Percentiles rank a stretch among this genome's conserved stretches.
Evolutionary conservation across 164 flowering plant genomes (phyloP).

Genomic region (Magnolia changhungtana): DNA sequence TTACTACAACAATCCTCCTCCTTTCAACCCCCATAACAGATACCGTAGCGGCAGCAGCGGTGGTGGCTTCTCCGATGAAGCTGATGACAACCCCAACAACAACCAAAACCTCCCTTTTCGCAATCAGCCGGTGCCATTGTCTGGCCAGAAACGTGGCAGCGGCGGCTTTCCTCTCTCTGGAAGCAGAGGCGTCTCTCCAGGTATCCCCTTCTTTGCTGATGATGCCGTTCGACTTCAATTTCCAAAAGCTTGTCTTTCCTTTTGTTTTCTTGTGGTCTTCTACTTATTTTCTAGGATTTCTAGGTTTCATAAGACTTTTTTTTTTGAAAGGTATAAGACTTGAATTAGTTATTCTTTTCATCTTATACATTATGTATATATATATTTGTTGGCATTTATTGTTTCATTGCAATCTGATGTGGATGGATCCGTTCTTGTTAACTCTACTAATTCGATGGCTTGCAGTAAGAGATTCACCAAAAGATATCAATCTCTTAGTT

Average conservation of each 20-base stretch:
- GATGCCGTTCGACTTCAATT: too few species aligned
- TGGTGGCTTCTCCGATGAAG: not conserved
- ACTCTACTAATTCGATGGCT: too few species aligned
- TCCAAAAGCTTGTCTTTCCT: not conserved
- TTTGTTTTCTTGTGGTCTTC: too few species aligned
- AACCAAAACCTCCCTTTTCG: not conserved
- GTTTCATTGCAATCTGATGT: not conserved
- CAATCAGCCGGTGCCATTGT: constrained; percentile 1
- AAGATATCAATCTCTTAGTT: too few species aligned
- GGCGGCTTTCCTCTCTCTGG: not conserved
- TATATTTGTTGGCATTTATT: too few species aligned
- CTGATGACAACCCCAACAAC: not conserved
- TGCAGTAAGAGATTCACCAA: too few species aligned
- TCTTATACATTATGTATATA: too few species aligned
- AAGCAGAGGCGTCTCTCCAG: not conserved
- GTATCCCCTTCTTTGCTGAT: not conserved
- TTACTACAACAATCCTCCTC: not conserved
- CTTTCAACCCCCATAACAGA: not conserved
- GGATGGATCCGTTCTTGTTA: not conserved
- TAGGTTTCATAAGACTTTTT: too few species aligned
- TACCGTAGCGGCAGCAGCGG: constrained; percentile 1
- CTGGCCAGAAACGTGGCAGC: constrained; percentile 5
- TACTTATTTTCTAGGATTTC: too few species aligned
- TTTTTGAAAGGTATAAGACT: too few species aligned
- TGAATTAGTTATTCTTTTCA: too few species aligned